Percentiles rank a stretch among this genome's conserved stretches.
These are phyloP conservation scores for Talaromyces sp. DNA, from an alignment of 2,329 filamentous ascomycete species.

Conservation along the genomic window DNA sequence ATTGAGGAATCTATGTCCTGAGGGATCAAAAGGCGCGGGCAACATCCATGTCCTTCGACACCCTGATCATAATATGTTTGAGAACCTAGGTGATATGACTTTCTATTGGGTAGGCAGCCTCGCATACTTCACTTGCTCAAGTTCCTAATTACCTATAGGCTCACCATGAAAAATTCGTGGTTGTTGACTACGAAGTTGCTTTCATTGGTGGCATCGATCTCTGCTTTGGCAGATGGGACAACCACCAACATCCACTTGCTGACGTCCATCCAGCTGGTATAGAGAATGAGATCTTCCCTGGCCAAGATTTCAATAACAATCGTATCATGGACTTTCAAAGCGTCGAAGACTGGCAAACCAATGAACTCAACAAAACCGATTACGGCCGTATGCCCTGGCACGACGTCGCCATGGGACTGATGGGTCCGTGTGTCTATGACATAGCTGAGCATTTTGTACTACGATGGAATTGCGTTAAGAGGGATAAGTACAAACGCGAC, in stretches of 20 bases:
- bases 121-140: neutral
- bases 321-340: constrained; percentile 92
- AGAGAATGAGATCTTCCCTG: constrained; percentile 81
- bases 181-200: constrained; percentile 84
- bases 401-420: constrained; percentile 64
- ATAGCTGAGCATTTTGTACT: constrained; percentile 94
- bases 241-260: constrained; percentile 75
- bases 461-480: constrained; percentile 94
- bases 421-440: constrained; percentile 85
- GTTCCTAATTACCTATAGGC: constrained; percentile 45
- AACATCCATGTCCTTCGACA: constrained; percentile 19
- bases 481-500: constrained; percentile 95
- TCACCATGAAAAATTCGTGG: constrained; percentile 96
- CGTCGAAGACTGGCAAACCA: constrained; percentile 87
- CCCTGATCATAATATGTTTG: constrained; percentile 90
- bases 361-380: constrained; percentile 86
- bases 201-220: constrained; percentile 94
- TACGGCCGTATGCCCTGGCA: constrained; percentile 89
- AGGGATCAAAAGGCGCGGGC: constrained; percentile 62
- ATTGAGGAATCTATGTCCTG: constrained; percentile 71
- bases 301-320: constrained; percentile 98
- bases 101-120: constrained; percentile 68
- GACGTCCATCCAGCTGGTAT: constrained; percentile 85
- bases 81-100: constrained; percentile 71
- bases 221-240: constrained; percentile 94